Conservation (phyloP, 495 filamentous ascomycete genomes). For the Aspergillus asperescens region DNA sequence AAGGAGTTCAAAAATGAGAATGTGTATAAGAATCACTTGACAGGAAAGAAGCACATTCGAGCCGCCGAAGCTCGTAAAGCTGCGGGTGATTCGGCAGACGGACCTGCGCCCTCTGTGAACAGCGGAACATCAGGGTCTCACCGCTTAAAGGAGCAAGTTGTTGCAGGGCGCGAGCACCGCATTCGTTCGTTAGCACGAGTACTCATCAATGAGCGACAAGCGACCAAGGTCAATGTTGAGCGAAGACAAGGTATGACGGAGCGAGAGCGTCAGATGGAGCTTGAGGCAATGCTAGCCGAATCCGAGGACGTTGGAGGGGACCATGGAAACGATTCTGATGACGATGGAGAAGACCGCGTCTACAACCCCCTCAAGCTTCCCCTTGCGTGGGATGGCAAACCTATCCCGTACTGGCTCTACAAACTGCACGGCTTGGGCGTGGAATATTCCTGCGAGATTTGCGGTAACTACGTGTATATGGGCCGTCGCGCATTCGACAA, state of each 20-base stretch:
- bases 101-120: constrained; percentile 18
- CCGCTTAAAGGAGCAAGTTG: constrained; percentile 78
- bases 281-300: constrained; percentile 76
- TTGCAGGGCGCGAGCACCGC: constrained; percentile 84
- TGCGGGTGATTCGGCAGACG: constrained; percentile 28
- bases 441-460: constrained; percentile 93
- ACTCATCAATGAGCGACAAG: constrained; percentile 73
- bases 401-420: constrained; percentile 98
- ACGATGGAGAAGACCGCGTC: constrained; percentile 69
- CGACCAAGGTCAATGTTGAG: constrained; percentile 89
- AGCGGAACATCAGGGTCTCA: constrained; percentile 35
- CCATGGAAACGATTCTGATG: constrained; percentile 56
- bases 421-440: constrained; percentile 93
- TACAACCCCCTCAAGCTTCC: constrained; percentile 97
- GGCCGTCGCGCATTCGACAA: constrained; percentile 94
- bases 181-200: constrained; percentile 68
- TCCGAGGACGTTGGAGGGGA: constrained; percentile 41
- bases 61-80: constrained; percentile 59
- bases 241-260: constrained; percentile 94
- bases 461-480: constrained; percentile 97
- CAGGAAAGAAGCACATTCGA: constrained; percentile 85
- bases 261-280: constrained; percentile 82
- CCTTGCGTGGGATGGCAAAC: constrained; percentile 95
- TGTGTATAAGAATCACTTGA: constrained; percentile 84
- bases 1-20: constrained; percentile 95